Conservation (phyloP, 164 flowering plant genomes). For the Berberis vulgaris region DNA sequence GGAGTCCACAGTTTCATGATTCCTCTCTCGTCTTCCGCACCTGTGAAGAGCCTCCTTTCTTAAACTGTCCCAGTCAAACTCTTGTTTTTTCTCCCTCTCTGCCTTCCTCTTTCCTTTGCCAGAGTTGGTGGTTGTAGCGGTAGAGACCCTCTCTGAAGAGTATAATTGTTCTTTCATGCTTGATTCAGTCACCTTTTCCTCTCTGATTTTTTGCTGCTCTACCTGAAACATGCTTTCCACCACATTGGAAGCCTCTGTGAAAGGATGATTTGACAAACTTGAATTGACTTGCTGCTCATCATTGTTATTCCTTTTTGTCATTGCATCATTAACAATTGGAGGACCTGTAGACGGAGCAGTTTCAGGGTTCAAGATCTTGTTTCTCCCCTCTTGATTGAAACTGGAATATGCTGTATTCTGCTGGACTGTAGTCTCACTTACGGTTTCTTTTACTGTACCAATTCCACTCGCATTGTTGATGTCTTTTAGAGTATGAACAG, state of each 20-base stretch:
- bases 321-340: constrained; percentile 10
- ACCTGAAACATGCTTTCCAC: constrained; percentile 4
- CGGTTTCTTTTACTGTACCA: too few relatives aligned
- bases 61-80: constrained; percentile 64
- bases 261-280: constrained; percentile 5
- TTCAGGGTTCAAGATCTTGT: not conserved
- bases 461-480: too few relatives aligned
- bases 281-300: constrained; percentile 12
- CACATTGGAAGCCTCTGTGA: constrained; percentile 8
- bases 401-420: too few relatives aligned
- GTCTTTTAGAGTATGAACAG: not conserved
- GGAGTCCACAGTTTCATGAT: constrained; percentile 39
- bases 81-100: constrained; percentile 26
- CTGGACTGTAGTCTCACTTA: too few relatives aligned
- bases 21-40: constrained; percentile 30
- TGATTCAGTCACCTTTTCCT: constrained; percentile 5
- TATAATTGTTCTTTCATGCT: constrained; percentile 11
- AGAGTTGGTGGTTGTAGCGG: constrained; percentile 10
- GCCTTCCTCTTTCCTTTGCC: constrained; percentile 27
- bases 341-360: constrained; percentile 5
- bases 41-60: constrained; percentile 35
- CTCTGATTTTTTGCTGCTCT: constrained; percentile 2
- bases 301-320: constrained; percentile 6
- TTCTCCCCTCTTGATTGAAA: too few relatives aligned
- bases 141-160: constrained; percentile 10